phyloP scores from a whole-genome alignment of 495 filamentous ascomycete species.

The Monascus purpureus region DNA sequence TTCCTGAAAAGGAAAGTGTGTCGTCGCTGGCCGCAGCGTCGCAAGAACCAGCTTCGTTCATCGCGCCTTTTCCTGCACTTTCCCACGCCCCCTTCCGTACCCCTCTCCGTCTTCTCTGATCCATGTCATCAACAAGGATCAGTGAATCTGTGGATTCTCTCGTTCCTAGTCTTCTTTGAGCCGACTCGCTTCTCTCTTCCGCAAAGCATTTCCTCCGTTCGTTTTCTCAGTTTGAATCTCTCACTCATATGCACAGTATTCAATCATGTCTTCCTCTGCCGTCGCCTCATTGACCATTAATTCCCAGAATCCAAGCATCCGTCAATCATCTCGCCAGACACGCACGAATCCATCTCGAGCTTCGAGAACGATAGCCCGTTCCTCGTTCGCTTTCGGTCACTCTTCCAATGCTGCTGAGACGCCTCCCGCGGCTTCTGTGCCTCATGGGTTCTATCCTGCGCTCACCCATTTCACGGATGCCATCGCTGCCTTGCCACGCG shows the following conservation, averaged over 20 bases:
- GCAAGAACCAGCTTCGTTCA: no score
- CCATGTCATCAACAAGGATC: no score
- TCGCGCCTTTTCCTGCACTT: no score
- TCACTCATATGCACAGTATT: not conserved
- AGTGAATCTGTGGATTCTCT: no score
- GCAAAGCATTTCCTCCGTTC: not conserved
- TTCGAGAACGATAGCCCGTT: constrained; percentile 40
- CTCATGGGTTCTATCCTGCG: constrained; percentile 72
- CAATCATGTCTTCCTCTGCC: constrained; percentile 10
- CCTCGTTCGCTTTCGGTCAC: constrained; percentile 32
- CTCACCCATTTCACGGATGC: constrained; percentile 90
- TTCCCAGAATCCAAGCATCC: constrained; percentile 21
- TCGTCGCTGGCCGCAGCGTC: no score
- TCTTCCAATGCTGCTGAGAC: constrained; percentile 15
- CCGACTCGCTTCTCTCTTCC: no score
- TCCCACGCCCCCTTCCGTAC: no score
- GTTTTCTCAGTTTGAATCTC: not conserved
- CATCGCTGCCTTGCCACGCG: constrained; percentile 81
- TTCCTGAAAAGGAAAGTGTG: no score
- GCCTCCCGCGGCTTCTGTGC: constrained; percentile 17
- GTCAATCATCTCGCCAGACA: constrained; percentile 44
- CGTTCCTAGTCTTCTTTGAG: no score
- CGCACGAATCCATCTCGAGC: constrained; percentile 47
- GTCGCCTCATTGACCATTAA: constrained; percentile 17
- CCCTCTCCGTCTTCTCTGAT: no score